Base-by-base conservation (phyloP, 768 basidiomycete genomes). In the Boletus barrowsii region DNA sequence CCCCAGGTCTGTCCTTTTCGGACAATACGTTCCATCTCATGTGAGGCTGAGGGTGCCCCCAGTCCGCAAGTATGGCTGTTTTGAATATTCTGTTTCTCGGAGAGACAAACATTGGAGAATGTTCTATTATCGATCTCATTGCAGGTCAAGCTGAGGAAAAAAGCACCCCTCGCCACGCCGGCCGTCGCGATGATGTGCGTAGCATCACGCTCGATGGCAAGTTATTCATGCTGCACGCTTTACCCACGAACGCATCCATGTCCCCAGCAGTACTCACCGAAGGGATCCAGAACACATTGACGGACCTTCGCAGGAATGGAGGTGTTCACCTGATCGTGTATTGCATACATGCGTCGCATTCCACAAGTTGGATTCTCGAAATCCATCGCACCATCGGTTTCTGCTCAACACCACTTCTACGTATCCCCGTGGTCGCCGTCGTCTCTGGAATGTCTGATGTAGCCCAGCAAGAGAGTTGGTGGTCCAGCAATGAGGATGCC, bases 41-140 rank as follows among this genome's bases (percentile, higher is more conserved):
- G 9, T 11, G 10, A 47, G 8, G 37, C 47, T 66, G 18, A 67
- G 40, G 15, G 26, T 35, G 7, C 42, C 22, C 32, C 32, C 37
- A 67, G 66, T 33, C 42, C 41, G 41, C 32, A 33, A 42, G 32
- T 20, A 47, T 51, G 32, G n/a, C 41, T 3, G 20, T 49, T 42
- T 52, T 56, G 18, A 60, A 66, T 45, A 41, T 66, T 30, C 18
- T 66, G 6, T 56, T 66, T 45, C 32, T 66, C 3, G 66, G 63
- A 30, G 66, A 65, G 49, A 68, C 56, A n/a, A 39, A 39, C 40
- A 49, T 58, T 3, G 60, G 56, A 32, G 51, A 60, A 17, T 17
- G 18, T 49, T 68, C 60, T 51, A 55, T 66, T 18, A 24, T 62
- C 54, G 50, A 68, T 32, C 51, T 66, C 47, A 22, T 58, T 40